Evolutionary conservation across 2,329 filamentous ascomycete genomes (phyloP).

Genomic region (Fusarium pseudonygamai): DNA sequence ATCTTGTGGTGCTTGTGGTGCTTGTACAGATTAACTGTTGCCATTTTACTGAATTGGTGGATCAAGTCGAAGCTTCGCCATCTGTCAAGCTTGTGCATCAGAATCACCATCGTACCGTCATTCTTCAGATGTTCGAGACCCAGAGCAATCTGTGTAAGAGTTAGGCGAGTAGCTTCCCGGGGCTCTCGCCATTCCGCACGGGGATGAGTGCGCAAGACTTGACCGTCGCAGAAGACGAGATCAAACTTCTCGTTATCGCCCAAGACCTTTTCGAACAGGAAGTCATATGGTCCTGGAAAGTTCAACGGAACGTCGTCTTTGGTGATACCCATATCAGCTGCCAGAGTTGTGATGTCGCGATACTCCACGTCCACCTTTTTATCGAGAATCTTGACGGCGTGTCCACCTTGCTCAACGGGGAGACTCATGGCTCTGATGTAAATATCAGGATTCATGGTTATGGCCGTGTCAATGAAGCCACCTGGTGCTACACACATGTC

Average conservation of each 20-base stretch:
- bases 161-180: conserved; percentile 51
- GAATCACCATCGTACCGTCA: conserved; percentile 61
- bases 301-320: conserved; percentile 41
- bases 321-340: conserved; percentile 53
- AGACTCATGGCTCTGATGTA: conserved; percentile 52
- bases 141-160: conserved; percentile 53
- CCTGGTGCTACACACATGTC: conserved; percentile 67
- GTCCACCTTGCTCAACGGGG: conserved; percentile 52
- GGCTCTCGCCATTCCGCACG: conserved; percentile 46
- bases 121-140: conserved; percentile 55
- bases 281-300: conserved; percentile 35
- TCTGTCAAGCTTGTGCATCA: conserved; percentile 59
- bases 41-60: conserved; percentile 53
- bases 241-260: conserved; percentile 45
- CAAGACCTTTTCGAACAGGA: conserved; percentile 19
- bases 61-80: conserved; percentile 52
- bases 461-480: conserved; percentile 55
- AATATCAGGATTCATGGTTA: conserved; percentile 50
- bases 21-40: conserved; percentile 53
- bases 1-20: conserved; percentile 51
- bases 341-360: conserved; percentile 63
- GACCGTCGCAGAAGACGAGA: conserved; percentile 59
- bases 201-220: conserved; percentile 54
- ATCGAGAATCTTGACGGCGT: conserved; percentile 47
- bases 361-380: conserved; percentile 20